Evolutionary conservation across 139 green algal species (phyloP).

Genomic region (Chlamydomonas applanata): DNA sequence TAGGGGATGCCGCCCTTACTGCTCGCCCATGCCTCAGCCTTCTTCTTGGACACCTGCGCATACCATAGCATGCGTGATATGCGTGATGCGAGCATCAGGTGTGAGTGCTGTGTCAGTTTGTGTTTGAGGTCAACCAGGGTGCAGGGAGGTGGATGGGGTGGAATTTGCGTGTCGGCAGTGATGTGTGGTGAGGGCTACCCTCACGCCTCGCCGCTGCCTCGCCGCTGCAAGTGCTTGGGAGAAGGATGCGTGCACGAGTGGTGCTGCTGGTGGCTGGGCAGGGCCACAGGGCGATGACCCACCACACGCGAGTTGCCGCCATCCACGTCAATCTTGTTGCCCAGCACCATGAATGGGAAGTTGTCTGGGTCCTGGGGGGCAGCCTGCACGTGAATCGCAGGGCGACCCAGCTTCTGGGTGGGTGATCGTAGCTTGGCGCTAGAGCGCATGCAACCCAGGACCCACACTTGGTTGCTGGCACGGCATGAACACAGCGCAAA

Average conservation of each 20-base stretch:
- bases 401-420: too few relatives aligned
- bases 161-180: too few relatives aligned
- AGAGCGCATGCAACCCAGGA: too few relatives aligned
- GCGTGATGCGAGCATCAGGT: neutral
- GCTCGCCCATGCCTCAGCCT: slow-evolving; percentile 90
- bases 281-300: too few relatives aligned
- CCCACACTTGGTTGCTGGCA: neutral
- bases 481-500: too few relatives aligned
- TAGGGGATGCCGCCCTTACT: slow-evolving; percentile 92
- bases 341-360: slow-evolving; percentile 98
- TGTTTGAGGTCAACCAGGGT: neutral
- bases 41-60: slow-evolving; percentile 87
- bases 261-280: neutral
- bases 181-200: too few relatives aligned
- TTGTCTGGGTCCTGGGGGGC: slow-evolving; percentile 83
- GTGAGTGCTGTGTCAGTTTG: neutral
- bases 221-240: neutral
- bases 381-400: slow-evolving; percentile 49
- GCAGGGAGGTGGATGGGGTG: too few relatives aligned
- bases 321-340: slow-evolving; percentile 98
- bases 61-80: too few relatives aligned
- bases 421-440: neutral
- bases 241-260: neutral
- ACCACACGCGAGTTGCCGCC: slow-evolving; percentile 76
- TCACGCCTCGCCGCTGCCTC: too few relatives aligned